These are phyloP conservation scores for Boletus huronensis DNA, from an alignment of 768 basidiomycete species.

Conservation along the genomic window DNA sequence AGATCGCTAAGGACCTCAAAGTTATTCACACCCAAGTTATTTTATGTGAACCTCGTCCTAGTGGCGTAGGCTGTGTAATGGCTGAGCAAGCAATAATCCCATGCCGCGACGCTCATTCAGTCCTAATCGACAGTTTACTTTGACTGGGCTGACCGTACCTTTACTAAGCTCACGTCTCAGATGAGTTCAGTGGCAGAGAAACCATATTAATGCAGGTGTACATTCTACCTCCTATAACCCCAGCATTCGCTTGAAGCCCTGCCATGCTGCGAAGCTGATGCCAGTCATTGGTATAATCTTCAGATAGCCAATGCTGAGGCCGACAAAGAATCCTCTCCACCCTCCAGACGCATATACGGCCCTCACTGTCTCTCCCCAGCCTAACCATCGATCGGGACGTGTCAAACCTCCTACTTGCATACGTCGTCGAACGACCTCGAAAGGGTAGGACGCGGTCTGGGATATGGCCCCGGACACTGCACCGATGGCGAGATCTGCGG, in stretches of 20 bases:
- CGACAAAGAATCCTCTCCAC: conserved; percentile 87
- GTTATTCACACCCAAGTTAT: too few relatives aligned
- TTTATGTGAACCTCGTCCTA: too few relatives aligned
- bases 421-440: conserved; percentile 85
- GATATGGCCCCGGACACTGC: conserved; percentile 81
- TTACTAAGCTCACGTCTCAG: not conserved
- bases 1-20: too few relatives aligned
- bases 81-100: too few relatives aligned
- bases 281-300: conserved; percentile 97
- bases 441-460: conserved; percentile 91
- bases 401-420: conserved; percentile 95
- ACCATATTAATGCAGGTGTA: not conserved
- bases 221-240: conserved; percentile 24
- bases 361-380: conserved; percentile 73
- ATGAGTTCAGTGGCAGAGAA: not conserved
- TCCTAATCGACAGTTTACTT: too few relatives aligned
- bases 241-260: conserved; percentile 36
- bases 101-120: too few relatives aligned
- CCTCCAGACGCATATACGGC: conserved; percentile 67
- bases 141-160: too few relatives aligned
- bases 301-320: conserved; percentile 85
- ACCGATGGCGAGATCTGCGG: conserved; percentile 76
- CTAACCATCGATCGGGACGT: conserved; percentile 70
- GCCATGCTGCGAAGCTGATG: conserved; percentile 90
- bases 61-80: not conserved